Conservation (phyloP, 1,284 basidiomycete genomes). For the Pascua sp. region DNA sequence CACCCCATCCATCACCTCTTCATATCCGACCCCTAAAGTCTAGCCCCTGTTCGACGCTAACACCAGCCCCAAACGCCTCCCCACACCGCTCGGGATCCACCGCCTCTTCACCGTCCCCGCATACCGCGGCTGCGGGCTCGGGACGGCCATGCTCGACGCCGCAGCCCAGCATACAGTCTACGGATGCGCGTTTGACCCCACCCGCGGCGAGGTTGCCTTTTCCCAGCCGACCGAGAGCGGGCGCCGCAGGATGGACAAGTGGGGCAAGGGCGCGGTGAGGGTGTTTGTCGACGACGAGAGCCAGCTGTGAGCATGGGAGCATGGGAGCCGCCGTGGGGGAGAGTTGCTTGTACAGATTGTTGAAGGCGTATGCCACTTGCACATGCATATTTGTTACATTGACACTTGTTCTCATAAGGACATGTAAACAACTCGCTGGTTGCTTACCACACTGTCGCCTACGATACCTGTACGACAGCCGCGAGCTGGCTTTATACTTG, state of each 20-base stretch:
- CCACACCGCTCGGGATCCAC: slow-evolving; percentile 51
- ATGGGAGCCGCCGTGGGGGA: neutral
- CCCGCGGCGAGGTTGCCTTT: slow-evolving; percentile 47
- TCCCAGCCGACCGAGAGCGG: slow-evolving; percentile 52
- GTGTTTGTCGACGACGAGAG: slow-evolving; percentile 49
- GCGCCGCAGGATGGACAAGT: slow-evolving; percentile 44
- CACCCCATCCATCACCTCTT: too few relatives aligned
- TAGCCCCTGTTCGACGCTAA: neutral
- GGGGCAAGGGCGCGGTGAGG: slow-evolving; percentile 38
- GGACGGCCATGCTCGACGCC: slow-evolving; percentile 41
- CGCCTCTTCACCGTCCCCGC: slow-evolving; percentile 50
- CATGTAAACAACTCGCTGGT: too few relatives aligned
- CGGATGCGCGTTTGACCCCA: slow-evolving; percentile 43
- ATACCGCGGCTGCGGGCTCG: slow-evolving; percentile 43
- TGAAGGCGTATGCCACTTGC: too few relatives aligned
- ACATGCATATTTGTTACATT: too few relatives aligned
- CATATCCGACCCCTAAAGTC: neutral
- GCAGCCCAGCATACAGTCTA: slow-evolving; percentile 47
- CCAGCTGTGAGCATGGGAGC: slow-evolving; percentile 24
- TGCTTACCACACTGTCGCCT: too few relatives aligned
- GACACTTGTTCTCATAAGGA: too few relatives aligned
- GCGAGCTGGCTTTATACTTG: too few relatives aligned
- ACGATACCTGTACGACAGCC: too few relatives aligned
- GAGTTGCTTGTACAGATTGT: neutral
- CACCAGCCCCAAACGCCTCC: slow-evolving; percentile 40